phyloP scores from a whole-genome alignment of 495 filamentous ascomycete species.

The Penicillium ochrochloron region DNA sequence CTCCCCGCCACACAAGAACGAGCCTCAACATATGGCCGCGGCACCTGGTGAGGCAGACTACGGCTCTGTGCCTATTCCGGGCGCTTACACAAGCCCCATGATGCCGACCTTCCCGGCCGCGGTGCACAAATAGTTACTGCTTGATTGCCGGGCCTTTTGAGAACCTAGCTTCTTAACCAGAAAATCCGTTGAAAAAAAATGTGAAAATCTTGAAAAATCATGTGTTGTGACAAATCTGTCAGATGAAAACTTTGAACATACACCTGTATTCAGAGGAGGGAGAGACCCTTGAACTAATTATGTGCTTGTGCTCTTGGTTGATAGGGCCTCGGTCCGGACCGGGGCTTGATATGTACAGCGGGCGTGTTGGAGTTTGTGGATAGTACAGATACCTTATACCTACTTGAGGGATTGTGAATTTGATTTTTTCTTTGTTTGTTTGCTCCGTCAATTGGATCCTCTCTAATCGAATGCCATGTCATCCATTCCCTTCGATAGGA shows the following conservation, averaged over 20 bases:
- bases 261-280: background rate
- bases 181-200: conserved; percentile 8
- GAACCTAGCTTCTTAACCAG: background rate
- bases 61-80: conserved; percentile 57
- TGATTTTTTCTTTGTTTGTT: background rate
- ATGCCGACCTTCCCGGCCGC: conserved; percentile 40
- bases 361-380: conserved; percentile 10
- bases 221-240: background rate
- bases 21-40: conserved; percentile 46
- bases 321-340: background rate
- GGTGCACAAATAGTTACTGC: conserved; percentile 28
- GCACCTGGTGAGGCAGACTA: conserved; percentile 57
- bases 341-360: conserved; percentile 4
- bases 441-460: background rate
- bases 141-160: background rate
- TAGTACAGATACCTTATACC: conserved; percentile 12
- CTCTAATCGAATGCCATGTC: background rate
- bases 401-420: conserved; percentile 7
- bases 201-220: background rate
- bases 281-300: conserved; percentile 5
- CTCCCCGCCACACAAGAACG: conserved; percentile 26
- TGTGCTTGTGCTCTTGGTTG: background rate
- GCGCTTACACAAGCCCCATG: conserved; percentile 53
- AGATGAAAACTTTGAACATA: conserved; percentile 7
- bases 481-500: background rate